Percentiles rank a stretch among this genome's conserved stretches.
Conservation (phyloP, 352 stramenopile species). For the Phytophthora pluvialis region DNA sequence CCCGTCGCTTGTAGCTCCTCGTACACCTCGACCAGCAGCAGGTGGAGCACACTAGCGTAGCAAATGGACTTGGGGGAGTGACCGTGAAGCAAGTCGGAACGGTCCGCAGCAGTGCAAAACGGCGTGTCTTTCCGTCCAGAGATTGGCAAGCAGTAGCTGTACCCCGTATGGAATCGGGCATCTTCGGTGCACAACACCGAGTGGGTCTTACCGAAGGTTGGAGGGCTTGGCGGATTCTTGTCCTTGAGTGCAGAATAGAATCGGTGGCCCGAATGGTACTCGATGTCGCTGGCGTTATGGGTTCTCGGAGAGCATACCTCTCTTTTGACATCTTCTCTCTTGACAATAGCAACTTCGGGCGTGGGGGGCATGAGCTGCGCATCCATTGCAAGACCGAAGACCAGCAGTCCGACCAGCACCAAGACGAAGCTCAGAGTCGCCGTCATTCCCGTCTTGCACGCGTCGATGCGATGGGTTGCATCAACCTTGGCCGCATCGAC, state of each 20-base stretch:
- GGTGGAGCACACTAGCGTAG: slow-evolving; percentile 56
- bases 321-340: slow-evolving; percentile 13
- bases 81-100: slow-evolving; percentile 46
- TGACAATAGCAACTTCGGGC: slow-evolving; percentile 7
- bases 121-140: slow-evolving; percentile 48
- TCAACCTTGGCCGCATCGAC: slow-evolving; percentile 5
- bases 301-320: slow-evolving; percentile 14
- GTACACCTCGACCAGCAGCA: slow-evolving; percentile 64
- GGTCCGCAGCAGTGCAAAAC: slow-evolving; percentile 51
- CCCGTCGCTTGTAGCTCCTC: slow-evolving; percentile 39
- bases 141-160: slow-evolving; percentile 57
- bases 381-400: slow-evolving; percentile 15
- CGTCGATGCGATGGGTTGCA: slow-evolving; percentile 1
- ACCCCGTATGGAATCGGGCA: background rate
- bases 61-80: slow-evolving; percentile 41
- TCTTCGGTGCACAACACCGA: slow-evolving; percentile 27
- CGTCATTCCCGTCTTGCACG: background rate
- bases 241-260: slow-evolving; percentile 28
- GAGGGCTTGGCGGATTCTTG: slow-evolving; percentile 4
- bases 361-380: background rate
- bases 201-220: slow-evolving; percentile 32
- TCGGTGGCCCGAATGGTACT: slow-evolving; percentile 30
- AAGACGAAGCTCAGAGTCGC: slow-evolving; percentile 5
- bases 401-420: slow-evolving; percentile 8
- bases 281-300: slow-evolving; percentile 3